Evolutionary conservation across 2,329 filamentous ascomycete genomes (phyloP).

Genomic region (Beauveria varroae): DNA sequence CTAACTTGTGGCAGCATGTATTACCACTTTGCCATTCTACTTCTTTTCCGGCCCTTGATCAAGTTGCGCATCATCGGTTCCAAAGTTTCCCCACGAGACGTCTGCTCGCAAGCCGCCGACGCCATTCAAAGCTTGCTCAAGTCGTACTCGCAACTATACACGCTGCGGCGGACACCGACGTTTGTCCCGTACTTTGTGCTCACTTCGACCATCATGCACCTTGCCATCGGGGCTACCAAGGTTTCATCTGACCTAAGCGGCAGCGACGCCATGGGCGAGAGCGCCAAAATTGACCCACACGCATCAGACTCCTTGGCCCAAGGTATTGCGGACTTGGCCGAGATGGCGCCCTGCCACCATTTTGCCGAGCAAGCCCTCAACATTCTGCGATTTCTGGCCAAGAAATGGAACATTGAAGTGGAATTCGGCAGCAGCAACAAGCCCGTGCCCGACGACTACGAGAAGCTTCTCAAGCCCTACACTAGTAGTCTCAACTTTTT

Average conservation of each 20-base stretch:
- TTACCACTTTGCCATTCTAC: conserved; percentile 60
- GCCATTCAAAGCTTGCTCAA: conserved; percentile 49
- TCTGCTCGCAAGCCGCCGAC: conserved; percentile 56
- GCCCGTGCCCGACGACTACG: conserved; percentile 28
- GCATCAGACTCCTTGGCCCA: conserved; percentile 41
- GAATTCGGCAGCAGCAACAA: conserved; percentile 28
- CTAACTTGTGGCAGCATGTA: conserved; percentile 48
- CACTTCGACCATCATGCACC: conserved; percentile 53
- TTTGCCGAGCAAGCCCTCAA: conserved; percentile 54
- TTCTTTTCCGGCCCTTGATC: conserved; percentile 68
- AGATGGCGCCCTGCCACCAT: conserved; percentile 55
- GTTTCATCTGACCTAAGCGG: conserved; percentile 16
- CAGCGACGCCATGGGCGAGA: conserved; percentile 24
- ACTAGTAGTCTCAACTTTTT: conserved; percentile 52
- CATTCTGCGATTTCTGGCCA: conserved; percentile 50
- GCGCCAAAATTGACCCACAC: conserved; percentile 28
- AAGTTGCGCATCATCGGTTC: conserved; percentile 57
- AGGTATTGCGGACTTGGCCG: conserved; percentile 49
- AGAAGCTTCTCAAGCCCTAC: conserved; percentile 37
- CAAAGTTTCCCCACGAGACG: conserved; percentile 54
- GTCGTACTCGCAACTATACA: conserved; percentile 53
- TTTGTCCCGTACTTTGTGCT: conserved; percentile 57
- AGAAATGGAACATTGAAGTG: conserved; percentile 51
- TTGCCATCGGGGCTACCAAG: conserved; percentile 41
- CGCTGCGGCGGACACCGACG: conserved; percentile 49